These are phyloP conservation scores for Pseudonitzschia pungens DNA, from an alignment of 108 stramenopile species.

Conservation along the genomic window DNA sequence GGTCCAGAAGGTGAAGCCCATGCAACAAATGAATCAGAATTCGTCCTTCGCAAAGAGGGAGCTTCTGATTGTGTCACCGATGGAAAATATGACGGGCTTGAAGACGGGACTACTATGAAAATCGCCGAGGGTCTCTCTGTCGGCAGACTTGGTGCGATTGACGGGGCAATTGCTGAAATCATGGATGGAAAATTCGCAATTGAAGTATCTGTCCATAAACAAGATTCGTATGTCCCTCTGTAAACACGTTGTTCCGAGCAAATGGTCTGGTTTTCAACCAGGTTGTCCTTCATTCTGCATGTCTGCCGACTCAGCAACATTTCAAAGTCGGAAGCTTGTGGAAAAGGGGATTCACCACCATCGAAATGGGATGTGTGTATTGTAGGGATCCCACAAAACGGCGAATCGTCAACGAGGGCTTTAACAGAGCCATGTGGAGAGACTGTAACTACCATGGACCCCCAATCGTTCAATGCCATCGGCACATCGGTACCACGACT, in stretches of 20 bases:
- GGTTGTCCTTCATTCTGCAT: background rate
- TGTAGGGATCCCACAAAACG: background rate
- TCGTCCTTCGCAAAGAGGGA: background rate
- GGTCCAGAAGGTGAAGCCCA: background rate
- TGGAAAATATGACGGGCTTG: background rate
- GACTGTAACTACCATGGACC: background rate
- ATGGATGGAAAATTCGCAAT: background rate
- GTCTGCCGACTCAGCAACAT: constrained; percentile 1
- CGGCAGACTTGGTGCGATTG: no score
- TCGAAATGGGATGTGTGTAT: background rate
- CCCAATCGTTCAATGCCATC: constrained; percentile 3
- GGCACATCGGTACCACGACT: background rate
- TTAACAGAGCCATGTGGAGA: background rate
- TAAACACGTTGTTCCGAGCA: constrained; percentile 6
- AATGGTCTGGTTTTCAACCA: background rate
- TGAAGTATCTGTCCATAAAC: background rate
- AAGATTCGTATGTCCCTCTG: constrained; percentile 8
- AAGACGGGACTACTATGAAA: background rate
- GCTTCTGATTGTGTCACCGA: background rate
- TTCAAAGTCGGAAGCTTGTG: background rate
- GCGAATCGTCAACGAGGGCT: background rate
- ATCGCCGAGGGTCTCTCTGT: no score
- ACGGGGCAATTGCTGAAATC: background rate
- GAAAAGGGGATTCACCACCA: background rate
- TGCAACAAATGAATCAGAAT: background rate